phyloP scores from a whole-genome alignment of 805 yeast species.

The Yamadazyma scolyti region DNA sequence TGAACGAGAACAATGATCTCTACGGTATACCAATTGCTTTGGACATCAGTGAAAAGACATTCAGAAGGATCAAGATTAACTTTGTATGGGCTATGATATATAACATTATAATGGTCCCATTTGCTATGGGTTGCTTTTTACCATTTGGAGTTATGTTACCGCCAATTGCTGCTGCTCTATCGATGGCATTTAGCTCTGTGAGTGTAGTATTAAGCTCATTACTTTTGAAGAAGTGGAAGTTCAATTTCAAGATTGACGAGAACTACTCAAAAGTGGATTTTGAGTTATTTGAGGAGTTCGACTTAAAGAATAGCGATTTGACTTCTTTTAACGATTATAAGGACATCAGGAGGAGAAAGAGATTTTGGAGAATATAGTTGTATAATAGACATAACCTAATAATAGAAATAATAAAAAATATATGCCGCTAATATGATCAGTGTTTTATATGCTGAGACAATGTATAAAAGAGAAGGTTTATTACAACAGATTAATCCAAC shows the following conservation, averaged over 20 bases:
- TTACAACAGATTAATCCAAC: too few relatives aligned
- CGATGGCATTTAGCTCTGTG: slow-evolving; percentile 91
- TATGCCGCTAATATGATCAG: too few relatives aligned
- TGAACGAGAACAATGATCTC: slow-evolving; percentile 34
- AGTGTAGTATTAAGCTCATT: slow-evolving; percentile 84
- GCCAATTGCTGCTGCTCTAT: slow-evolving; percentile 85
- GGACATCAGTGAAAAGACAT: slow-evolving; percentile 67
- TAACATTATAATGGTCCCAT: slow-evolving; percentile 81
- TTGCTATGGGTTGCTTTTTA: slow-evolving; percentile 87
- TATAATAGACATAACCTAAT: too few relatives aligned
- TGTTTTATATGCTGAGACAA: too few relatives aligned
- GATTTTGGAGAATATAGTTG: too few relatives aligned
- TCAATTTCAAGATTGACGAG: slow-evolving; percentile 20
- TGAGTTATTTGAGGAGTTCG: slow-evolving; percentile 20
- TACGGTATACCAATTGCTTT: slow-evolving; percentile 57
- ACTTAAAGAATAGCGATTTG: slow-evolving; percentile 21
- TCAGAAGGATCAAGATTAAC: slow-evolving; percentile 71
- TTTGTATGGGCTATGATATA: slow-evolving; percentile 85
- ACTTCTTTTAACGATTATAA: too few relatives aligned
- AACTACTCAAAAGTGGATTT: slow-evolving; percentile 13
- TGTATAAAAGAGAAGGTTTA: too few relatives aligned
- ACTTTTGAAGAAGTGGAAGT: slow-evolving; percentile 62
- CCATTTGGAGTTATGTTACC: slow-evolving; percentile 76
- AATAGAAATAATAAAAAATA: too few relatives aligned
- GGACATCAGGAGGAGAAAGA: too few relatives aligned